A percentile compares a stretch with the other conserved stretches of the same genome.
phyloP scores from a whole-genome alignment of 805 yeast species.

The Saturnispora hagleri region DNA sequence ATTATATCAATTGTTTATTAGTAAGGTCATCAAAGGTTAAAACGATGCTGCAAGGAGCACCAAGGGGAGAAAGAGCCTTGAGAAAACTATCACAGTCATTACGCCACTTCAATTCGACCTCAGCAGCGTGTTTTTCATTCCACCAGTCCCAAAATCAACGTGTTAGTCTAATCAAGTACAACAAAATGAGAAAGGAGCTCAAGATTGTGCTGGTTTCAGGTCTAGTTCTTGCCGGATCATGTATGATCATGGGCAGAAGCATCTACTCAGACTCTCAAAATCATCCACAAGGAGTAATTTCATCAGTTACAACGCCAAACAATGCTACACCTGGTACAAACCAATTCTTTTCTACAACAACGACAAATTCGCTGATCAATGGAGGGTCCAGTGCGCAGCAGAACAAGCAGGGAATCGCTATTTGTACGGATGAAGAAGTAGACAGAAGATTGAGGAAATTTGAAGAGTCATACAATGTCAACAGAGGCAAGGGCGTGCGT shows the following conservation, averaged over 20 bases:
- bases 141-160: constrained; percentile 7
- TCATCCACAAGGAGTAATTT: neutral
- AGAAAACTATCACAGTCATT: neutral
- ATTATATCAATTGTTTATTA: neutral
- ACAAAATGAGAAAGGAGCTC: constrained; percentile 24
- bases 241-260: constrained; percentile 23
- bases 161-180: constrained; percentile 5
- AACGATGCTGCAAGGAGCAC: neutral
- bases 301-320: constrained; percentile 4
- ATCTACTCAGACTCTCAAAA: constrained; percentile 23
- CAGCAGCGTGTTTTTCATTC: neutral
- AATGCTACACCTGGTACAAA: constrained; percentile 7
- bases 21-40: neutral
- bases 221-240: constrained; percentile 26
- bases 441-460: constrained; percentile 54
- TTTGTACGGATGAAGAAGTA: constrained; percentile 63
- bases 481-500: constrained; percentile 78
- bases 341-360: constrained; percentile 27
- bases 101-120: neutral
- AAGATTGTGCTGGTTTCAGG: constrained; percentile 27
- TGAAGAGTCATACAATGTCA: constrained; percentile 74
- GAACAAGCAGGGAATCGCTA: constrained; percentile 45
- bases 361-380: constrained; percentile 32
- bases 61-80: neutral
- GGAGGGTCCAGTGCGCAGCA: constrained; percentile 30